These are phyloP conservation scores for Nakazawaea ambrosiae DNA, from an alignment of 805 yeast species.

Conservation along the genomic window DNA sequence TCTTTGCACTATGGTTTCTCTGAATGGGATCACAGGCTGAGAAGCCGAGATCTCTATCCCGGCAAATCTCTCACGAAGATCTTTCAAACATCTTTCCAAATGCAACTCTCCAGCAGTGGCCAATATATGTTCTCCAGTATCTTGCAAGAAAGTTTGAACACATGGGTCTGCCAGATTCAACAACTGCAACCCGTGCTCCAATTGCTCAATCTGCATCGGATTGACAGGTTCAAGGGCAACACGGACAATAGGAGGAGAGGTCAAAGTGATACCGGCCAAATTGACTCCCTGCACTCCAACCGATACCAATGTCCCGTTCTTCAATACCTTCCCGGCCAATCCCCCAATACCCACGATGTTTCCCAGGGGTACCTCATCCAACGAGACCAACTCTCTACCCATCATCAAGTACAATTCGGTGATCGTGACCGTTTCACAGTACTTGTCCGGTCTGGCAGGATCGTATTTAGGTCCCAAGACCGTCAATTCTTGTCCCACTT, in stretches of 20 bases:
- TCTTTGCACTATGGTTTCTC: slow-evolving; percentile 66
- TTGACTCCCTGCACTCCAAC: slow-evolving; percentile 58
- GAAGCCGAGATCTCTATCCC: slow-evolving; percentile 81
- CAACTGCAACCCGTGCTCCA: slow-evolving; percentile 72
- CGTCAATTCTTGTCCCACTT: slow-evolving; percentile 65
- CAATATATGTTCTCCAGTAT: slow-evolving; percentile 86
- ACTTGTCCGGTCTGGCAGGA: slow-evolving; percentile 52
- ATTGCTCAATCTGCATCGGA: slow-evolving; percentile 68
- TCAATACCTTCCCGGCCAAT: slow-evolving; percentile 70
- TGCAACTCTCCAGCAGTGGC: slow-evolving; percentile 97
- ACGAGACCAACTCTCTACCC: slow-evolving; percentile 84
- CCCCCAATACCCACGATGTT: slow-evolving; percentile 94
- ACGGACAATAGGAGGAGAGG: slow-evolving; percentile 86
- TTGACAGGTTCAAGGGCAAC: slow-evolving; percentile 95
- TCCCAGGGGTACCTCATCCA: slow-evolving; percentile 86
- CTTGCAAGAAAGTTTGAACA: slow-evolving; percentile 78
- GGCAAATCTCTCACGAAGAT: slow-evolving; percentile 85
- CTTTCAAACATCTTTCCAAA: slow-evolving; percentile 89
- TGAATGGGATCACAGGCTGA: slow-evolving; percentile 89
- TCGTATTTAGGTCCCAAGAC: slow-evolving; percentile 86
- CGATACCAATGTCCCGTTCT: slow-evolving; percentile 76
- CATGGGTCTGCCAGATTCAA: slow-evolving; percentile 92
- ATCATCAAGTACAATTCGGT: slow-evolving; percentile 72
- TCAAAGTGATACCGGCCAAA: slow-evolving; percentile 65
- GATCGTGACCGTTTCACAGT: slow-evolving; percentile 50